Evolutionary conservation across 371 early-diverging fungal genomes (phyloP).

Genomic region (Smittium culicis): DNA sequence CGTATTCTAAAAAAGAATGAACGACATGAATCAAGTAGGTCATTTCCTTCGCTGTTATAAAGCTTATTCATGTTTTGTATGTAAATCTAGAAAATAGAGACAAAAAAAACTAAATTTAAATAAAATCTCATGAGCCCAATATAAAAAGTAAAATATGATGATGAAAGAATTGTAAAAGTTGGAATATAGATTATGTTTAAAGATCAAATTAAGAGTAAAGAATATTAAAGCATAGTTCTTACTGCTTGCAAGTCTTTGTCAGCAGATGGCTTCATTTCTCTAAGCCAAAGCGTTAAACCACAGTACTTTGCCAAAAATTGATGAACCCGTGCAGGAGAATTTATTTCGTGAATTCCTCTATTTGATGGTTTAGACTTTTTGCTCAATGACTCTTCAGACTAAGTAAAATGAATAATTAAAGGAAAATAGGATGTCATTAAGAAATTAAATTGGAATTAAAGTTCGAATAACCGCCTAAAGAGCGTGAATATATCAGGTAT

Average conservation of each 20-base stretch:
- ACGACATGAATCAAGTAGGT: conserved; percentile 39
- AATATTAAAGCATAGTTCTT: too few relatives aligned
- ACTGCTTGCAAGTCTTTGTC: conserved; percentile 61
- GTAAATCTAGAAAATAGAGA: conserved; percentile 25
- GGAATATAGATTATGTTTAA: too few relatives aligned
- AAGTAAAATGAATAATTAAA: not conserved
- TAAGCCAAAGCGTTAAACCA: conserved; percentile 79
- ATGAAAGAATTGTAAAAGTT: not conserved
- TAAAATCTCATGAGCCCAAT: too few relatives aligned
- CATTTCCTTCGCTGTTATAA: conserved; percentile 43
- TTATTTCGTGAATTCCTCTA: conserved; percentile 16
- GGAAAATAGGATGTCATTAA: too few relatives aligned
- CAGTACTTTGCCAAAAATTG: conserved; percentile 61
- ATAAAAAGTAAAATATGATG: not conserved
- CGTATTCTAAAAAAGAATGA: conserved; percentile 22
- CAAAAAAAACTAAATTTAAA: too few relatives aligned
- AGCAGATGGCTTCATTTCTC: conserved; percentile 73
- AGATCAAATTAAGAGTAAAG: too few relatives aligned
- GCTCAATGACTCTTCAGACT: not conserved
- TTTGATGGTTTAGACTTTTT: conserved; percentile 8
- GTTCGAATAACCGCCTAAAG: too few relatives aligned
- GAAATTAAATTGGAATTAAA: too few relatives aligned
- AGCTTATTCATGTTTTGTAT: conserved; percentile 42
- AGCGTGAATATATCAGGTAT: too few relatives aligned
- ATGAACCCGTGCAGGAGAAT: conserved; percentile 57